Base-by-base conservation (phyloP, 768 basidiomycete genomes). In the Agaricus sinodeliciosus region DNA sequence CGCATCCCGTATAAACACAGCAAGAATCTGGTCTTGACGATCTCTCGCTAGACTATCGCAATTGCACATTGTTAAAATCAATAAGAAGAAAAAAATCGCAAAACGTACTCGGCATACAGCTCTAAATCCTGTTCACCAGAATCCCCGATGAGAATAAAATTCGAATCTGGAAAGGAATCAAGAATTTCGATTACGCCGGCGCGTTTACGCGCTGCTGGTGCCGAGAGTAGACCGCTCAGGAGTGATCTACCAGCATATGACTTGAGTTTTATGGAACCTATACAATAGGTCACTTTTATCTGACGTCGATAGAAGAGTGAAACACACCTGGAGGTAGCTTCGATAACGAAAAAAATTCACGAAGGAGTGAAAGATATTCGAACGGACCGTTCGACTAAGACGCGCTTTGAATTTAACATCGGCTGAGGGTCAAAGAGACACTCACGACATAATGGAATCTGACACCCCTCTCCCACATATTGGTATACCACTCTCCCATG, bases 81-180 rank as follows among this genome's bases (percentile, higher is more conserved):
- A 9, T 37, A n/a, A 39, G 16, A 12, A 47, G 12, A 18, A 31
- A 28, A 47, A 16, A 9, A 15, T 22, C 36, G 28, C 19, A 31
- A 31, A 13, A 65, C 73, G n/a, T 58, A 79, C 78, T 81, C 73
- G 12, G 85, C 74, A 65, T 97, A 98, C 1, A 98, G 74, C 66
- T 98, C 94, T 41, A 98, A 69, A 67, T 98, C 95, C 59, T 96
- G 94, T 63, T 98, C 95, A 31, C 94, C 95, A 0, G 85, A 82
- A 65, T 98, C 95, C 6, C 95, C 95, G 37, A 98, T 74, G 45
- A 94, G 79, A 62, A 97, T 67, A 68, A 98, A 96, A 36, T 68
- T 72, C 1, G 88, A 82, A 37, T 81, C 72, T 0, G 82, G 81
- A 65, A 94, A 94, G 2, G 80, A 71, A 36, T 86, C 77, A 11